Evolutionary conservation across 2,329 filamentous ascomycete genomes (phyloP), one percentile per base, ranked within the genome.

Genomic region (Harringtonia aguacate): DNA sequence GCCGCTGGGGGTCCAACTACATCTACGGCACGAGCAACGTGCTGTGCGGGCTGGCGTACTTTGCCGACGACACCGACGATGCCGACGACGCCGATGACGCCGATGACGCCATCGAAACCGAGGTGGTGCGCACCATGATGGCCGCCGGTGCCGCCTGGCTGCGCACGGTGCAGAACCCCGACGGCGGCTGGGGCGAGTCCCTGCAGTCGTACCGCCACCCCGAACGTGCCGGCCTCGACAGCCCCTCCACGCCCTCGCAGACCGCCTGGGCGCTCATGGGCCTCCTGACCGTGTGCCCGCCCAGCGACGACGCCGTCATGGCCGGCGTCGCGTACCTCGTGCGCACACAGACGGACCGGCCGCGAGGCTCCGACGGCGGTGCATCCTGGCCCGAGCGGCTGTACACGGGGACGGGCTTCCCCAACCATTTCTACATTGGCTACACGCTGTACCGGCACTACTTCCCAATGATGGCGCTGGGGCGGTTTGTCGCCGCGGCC

Each of bases 1-100:
- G 59, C 4, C 55, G 61, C 13, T 63, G 60, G 60, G 57, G 55
- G 0, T 39, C 43, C 22, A 63, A 63, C 43, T 63, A 63, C 41
- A 44, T 61, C 8, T 60, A 59, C 36, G 60, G 60, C 2, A 63
- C 60, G 4, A 54, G 55, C 41, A 52, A 57, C 46, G 55, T 50
- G 0, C 50, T 64, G 4, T 36, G 39, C 36, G 61, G 57, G 1
- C 42, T 63, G 8, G 45, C 46, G 0, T 52, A 57, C 36, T 57
- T 55, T 15, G 8, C 8, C 1, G 13, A 46, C 3, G 41, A 30
- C 12, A 12, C 20, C 3, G 33, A 47, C 13, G 36, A 36, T 3
- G 21, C 37, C n/a, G 45, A 33, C 28, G 35, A 38, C 15, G 37
- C 39, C 20, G 18, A n/a, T n/a, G 41, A 30, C 12, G 14, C 15